Conservation (phyloP, 2,329 filamentous ascomycete genomes). For the Didymosphaeria variabile region DNA sequence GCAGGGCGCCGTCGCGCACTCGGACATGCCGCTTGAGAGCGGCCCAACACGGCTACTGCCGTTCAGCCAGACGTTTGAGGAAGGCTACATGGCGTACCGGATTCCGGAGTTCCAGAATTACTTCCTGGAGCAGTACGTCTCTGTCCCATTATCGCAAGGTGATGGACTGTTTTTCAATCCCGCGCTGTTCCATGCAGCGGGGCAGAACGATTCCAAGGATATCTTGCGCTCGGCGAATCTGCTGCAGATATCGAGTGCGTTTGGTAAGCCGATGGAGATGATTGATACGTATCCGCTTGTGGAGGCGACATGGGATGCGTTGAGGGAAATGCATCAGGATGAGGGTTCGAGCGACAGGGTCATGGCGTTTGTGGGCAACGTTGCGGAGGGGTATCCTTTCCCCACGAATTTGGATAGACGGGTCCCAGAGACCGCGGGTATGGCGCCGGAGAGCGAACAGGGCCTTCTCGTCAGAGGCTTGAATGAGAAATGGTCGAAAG, state of each 20-base stretch:
- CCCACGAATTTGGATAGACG: constrained; percentile 69
- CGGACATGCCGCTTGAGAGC: constrained; percentile 65
- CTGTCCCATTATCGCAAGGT: constrained; percentile 62
- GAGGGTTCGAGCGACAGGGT: constrained; percentile 55
- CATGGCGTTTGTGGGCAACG: constrained; percentile 58
- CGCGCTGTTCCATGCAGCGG: constrained; percentile 70
- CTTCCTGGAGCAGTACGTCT: constrained; percentile 63
- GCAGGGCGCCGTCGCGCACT: constrained; percentile 70
- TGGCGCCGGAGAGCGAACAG: constrained; percentile 69
- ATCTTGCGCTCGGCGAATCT: constrained; percentile 48
- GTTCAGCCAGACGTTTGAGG: constrained; percentile 66
- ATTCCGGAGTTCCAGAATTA: constrained; percentile 62
- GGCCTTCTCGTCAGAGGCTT: constrained; percentile 60
- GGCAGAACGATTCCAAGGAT: constrained; percentile 61
- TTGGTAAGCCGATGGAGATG: constrained; percentile 71
- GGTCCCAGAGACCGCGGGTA: constrained; percentile 64
- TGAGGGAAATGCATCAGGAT: constrained; percentile 45
- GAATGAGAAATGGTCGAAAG: constrained; percentile 51
- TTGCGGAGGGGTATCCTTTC: constrained; percentile 69
- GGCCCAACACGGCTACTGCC: constrained; percentile 70
- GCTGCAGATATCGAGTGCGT: constrained; percentile 56
- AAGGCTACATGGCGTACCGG: constrained; percentile 68
- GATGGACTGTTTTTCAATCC: constrained; percentile 73
- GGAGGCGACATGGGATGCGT: constrained; percentile 55
- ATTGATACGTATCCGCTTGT: constrained; percentile 63